Percentiles rank a stretch among this genome's conserved stretches.
Evolutionary conservation across 257 asterid genomes (phyloP).

Genomic region (Handroanthus guayacan): DNA sequence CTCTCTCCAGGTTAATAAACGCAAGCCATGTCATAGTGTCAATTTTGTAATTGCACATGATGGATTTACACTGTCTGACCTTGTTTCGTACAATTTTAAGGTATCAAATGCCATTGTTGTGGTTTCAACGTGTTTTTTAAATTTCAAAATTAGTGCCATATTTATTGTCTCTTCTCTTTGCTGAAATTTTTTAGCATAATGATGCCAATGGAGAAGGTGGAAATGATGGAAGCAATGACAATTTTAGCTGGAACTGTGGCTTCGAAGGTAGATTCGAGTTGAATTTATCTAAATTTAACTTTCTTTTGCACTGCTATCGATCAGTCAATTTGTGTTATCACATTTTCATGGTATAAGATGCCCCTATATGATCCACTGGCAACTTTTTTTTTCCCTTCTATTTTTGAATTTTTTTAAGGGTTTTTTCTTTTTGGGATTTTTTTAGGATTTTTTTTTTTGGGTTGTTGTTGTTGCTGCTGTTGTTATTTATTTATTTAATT

Average conservation of each 20-base stretch:
- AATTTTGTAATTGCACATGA: slow-evolving; percentile 94
- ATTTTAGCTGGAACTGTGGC: slow-evolving; percentile 99
- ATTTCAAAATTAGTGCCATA: slow-evolving; percentile 20
- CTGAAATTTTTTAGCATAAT: slow-evolving; percentile 73
- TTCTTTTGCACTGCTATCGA: slow-evolving; percentile 4
- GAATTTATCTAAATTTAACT: slow-evolving; percentile 15
- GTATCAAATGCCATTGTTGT: slow-evolving; percentile 45
- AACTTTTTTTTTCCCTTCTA: not conserved
- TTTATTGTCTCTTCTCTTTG: slow-evolving; percentile 26
- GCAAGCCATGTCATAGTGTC: slow-evolving; percentile 89
- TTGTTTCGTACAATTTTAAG: slow-evolving; percentile 91
- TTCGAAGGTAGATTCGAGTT: slow-evolving; percentile 71
- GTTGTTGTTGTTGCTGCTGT: too few species aligned
- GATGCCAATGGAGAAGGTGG: slow-evolving; percentile 98
- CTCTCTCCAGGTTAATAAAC: slow-evolving; percentile 73
- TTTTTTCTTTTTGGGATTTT: too few species aligned
- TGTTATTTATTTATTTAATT: too few species aligned
- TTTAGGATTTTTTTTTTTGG: too few species aligned
- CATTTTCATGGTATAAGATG: slow-evolving; percentile 22
- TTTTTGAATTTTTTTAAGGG: too few species aligned
- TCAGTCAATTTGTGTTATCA: slow-evolving; percentile 8
- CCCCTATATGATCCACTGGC: not conserved
- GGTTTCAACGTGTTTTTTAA: slow-evolving; percentile 15
- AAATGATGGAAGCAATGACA: slow-evolving; percentile 92
- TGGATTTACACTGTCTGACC: slow-evolving; percentile 93